Base-by-base conservation (phyloP, 2,329 filamentous ascomycete species). In the Apiospora sp. region DNA sequence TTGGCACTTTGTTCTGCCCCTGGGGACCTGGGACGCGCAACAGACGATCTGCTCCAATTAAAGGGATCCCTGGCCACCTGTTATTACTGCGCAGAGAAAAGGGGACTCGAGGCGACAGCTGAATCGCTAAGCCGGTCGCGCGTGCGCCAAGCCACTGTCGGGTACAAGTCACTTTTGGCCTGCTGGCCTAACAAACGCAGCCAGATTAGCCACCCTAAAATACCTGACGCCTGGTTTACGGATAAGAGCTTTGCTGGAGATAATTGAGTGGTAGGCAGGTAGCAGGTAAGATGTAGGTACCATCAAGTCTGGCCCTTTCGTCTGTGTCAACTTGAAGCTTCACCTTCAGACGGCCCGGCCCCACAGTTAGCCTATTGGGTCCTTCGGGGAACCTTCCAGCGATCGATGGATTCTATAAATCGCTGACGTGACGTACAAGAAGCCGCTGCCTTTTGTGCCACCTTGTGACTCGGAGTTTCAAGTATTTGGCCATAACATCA, bases 351-450 rank as follows among this genome's bases (percentile, higher is more conserved):
- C 58, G 58, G 34, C 19, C 10, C 16, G 30, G 30, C 19, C 54
- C 58, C 58, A 64, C 58, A n/a, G 10, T 64, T 64, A 64, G 22
- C 58, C 54, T 61, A n/a, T 41, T 12, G 41, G 13, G 34, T 13
- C 58, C 34, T n/a, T 41, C 34, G 34, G 58, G 19, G 58, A 64
- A 64, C 34, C 58, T 64, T 64, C 58, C 58, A 64, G 58, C 58
- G 48, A 51, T 48, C 19, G 24, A 24, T 27, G n/a, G 54, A 37
- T 64, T 64, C 58, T 64, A 64, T 34, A 64, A 64, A 12, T 41
- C 58, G 30, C 58, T 64, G 58, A 64, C 58, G 34, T 64, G 58
- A 64, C 58, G 58, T 64, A 64, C 34, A 64, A 64, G 58, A 64
- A 64, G 58, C 58, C 58, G 58, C 10, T 64, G 58, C 58, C 58